Evolutionary conservation across 768 basidiomycete genomes (phyloP).

Genomic region (Phlebiopsis gigantea): DNA sequence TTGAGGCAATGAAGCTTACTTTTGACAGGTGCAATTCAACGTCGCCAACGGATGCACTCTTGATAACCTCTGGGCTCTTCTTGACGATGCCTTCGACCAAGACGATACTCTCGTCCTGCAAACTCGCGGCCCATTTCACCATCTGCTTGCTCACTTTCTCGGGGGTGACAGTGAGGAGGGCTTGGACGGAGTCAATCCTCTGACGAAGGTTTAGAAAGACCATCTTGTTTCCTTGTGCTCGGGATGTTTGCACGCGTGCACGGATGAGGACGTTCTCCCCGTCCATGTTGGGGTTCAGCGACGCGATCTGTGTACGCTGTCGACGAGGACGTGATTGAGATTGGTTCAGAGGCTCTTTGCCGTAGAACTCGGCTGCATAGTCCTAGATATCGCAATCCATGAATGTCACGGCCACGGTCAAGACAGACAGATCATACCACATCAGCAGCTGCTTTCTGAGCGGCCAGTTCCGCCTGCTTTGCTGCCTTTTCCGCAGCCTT

Average conservation of each 20-base stretch:
- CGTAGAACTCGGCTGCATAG: constrained; percentile 75
- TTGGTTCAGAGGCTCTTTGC: constrained; percentile 84
- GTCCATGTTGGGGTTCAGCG: constrained; percentile 55
- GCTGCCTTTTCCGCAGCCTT: constrained; percentile 85
- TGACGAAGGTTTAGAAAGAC: constrained; percentile 92
- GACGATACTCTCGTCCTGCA: constrained; percentile 86
- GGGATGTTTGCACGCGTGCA: constrained; percentile 86
- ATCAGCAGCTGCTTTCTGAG: constrained; percentile 61
- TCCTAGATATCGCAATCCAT: constrained; percentile 43
- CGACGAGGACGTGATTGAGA: constrained; percentile 71
- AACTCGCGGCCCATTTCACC: constrained; percentile 83
- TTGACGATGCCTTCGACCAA: constrained; percentile 82
- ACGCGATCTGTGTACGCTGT: constrained; percentile 57
- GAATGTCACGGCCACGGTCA: background rate
- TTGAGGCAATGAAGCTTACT: constrained; percentile 37
- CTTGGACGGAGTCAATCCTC: constrained; percentile 81
- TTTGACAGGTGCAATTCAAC: constrained; percentile 83
- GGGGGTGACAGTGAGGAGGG: constrained; percentile 64
- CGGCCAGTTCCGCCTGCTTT: constrained; percentile 68
- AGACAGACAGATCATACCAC: constrained; percentile 32
- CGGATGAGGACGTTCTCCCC: constrained; percentile 79
- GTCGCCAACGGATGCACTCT: constrained; percentile 83
- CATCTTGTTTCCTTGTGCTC: constrained; percentile 94
- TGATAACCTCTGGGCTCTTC: constrained; percentile 79
- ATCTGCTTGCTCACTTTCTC: constrained; percentile 92